Evolutionary conservation across 768 basidiomycete genomes (phyloP).

Genomic region (Thelephora ganbajun): DNA sequence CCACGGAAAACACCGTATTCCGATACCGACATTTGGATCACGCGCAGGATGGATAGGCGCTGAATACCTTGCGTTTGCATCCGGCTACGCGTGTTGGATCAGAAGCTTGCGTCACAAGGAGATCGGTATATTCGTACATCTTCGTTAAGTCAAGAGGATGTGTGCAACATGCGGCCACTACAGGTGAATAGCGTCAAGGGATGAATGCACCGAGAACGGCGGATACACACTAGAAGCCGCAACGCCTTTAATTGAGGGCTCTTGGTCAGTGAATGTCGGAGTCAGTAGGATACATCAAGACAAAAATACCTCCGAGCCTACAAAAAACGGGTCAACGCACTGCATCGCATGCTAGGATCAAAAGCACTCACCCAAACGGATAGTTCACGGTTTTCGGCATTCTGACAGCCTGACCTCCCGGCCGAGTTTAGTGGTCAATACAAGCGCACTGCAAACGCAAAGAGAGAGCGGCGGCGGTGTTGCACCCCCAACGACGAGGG

Average conservation of each 20-base stretch:
- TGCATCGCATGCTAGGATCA: not conserved
- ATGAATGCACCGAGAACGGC: not conserved
- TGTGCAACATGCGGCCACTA: constrained; percentile 71
- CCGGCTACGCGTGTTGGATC: constrained; percentile 30
- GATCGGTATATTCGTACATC: constrained; percentile 39
- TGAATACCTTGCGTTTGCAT: constrained; percentile 60
- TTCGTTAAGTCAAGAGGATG: constrained; percentile 81
- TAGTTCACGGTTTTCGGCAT: constrained; percentile 10
- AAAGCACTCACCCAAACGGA: constrained; percentile 16
- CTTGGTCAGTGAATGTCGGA: not conserved
- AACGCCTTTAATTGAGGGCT: constrained; percentile 13
- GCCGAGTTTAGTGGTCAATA: no score
- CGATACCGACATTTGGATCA: constrained; percentile 49
- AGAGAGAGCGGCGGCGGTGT: no score
- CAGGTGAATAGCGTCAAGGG: not conserved
- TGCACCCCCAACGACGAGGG: no score
- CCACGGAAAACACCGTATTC: constrained; percentile 52
- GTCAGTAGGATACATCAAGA: not conserved
- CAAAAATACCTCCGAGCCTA: constrained; percentile 22
- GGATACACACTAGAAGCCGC: constrained; percentile 17
- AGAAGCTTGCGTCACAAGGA: not conserved
- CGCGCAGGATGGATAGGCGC: constrained; percentile 49
- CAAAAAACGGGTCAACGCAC: not conserved
- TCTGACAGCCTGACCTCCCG: not conserved
- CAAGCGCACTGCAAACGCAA: no score